Evolutionary conservation across 805 yeast species (phyloP).

Genomic region (Candida corydali): DNA sequence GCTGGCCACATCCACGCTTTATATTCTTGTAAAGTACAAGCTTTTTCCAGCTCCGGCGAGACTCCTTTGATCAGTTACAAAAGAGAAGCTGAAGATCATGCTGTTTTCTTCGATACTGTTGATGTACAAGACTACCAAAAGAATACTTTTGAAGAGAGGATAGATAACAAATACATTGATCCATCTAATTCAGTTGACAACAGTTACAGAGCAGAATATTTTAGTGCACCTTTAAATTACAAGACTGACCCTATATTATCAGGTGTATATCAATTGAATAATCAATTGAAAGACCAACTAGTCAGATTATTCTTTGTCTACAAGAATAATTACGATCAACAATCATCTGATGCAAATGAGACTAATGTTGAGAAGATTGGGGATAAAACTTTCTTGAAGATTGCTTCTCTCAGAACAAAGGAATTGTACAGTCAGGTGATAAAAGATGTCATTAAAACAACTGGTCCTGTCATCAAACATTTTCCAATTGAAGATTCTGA

Average conservation of each 20-base stretch:
- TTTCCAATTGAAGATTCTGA: slow-evolving; percentile 73
- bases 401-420: slow-evolving; percentile 78
- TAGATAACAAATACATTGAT: slow-evolving; percentile 80
- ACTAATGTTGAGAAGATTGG: slow-evolving; percentile 65
- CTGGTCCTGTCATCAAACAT: slow-evolving; percentile 92
- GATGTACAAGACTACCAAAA: slow-evolving; percentile 25
- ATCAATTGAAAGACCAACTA: slow-evolving; percentile 39
- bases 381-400: slow-evolving; percentile 72
- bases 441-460: slow-evolving; percentile 60
- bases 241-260: slow-evolving; percentile 42
- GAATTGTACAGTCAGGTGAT: slow-evolving; percentile 70
- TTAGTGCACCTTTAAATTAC: slow-evolving; percentile 59
- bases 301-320: slow-evolving; percentile 80
- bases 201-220: slow-evolving; percentile 70
- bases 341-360: slow-evolving; percentile 18
- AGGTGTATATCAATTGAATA: slow-evolving; percentile 33
- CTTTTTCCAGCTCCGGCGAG: slow-evolving; percentile 37
- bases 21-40: slow-evolving; percentile 90
- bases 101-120: slow-evolving; percentile 80
- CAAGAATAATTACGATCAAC: slow-evolving; percentile 44
- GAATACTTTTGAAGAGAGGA: slow-evolving; percentile 60
- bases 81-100: slow-evolving; percentile 78
- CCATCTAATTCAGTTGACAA: slow-evolving; percentile 35
- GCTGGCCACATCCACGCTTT: slow-evolving; percentile 82
- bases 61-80: slow-evolving; percentile 70